Conservation (phyloP, 148 eudicot genomes). For the Rhododendron kiyosumense region DNA sequence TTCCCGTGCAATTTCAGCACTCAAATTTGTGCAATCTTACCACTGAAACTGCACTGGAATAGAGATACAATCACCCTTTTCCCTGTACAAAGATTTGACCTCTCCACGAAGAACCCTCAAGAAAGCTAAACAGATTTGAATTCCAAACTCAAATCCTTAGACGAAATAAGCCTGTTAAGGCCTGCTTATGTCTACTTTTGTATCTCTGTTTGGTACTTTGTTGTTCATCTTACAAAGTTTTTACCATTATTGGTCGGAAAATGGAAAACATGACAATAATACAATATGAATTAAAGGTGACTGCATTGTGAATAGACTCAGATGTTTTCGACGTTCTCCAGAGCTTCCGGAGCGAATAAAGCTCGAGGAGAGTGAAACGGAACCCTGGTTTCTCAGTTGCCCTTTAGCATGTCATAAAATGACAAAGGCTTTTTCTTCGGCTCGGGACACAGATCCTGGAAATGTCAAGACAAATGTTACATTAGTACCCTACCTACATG, state of each 20-base stretch:
- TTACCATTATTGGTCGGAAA: not conserved
- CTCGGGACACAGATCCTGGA: not conserved
- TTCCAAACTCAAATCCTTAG: not conserved
- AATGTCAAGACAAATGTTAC: not conserved
- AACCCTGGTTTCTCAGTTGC: not conserved
- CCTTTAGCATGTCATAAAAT: not conserved
- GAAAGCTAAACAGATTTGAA: not conserved
- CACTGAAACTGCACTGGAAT: not conserved
- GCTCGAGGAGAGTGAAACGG: not conserved
- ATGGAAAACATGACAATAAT: not conserved
- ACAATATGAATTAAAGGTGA: not conserved
- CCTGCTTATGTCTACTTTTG: too few relatives aligned
- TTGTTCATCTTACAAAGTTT: not conserved
- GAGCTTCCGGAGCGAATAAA: not conserved
- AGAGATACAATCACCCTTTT: not conserved
- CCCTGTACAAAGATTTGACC: not conserved
- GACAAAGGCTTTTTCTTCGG: not conserved
- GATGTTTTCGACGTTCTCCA: not conserved
- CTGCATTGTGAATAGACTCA: not conserved
- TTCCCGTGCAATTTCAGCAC: too few relatives aligned
- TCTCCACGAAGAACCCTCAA: not conserved
- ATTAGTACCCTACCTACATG: not conserved
- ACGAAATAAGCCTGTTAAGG: not conserved
- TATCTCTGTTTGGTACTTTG: not conserved
- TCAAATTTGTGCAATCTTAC: not conserved